Evolutionary conservation across 176 grass and related monocot species (phyloP).

Genomic region (Chloris gayana): DNA sequence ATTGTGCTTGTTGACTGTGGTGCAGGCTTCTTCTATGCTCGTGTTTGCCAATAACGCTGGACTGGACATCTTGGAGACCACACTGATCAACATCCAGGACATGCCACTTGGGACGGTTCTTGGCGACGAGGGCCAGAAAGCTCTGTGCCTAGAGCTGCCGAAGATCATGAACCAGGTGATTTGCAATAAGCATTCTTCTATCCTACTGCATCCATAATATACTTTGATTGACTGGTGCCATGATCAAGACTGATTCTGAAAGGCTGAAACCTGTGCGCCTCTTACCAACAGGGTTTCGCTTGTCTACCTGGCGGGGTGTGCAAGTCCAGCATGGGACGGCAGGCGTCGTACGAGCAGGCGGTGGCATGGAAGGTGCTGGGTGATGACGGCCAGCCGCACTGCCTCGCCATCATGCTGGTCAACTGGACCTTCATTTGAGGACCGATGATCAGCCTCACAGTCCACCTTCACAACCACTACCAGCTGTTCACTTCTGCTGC

Average conservation of each 20-base stretch:
- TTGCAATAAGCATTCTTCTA: background rate
- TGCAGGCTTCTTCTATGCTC: slow-evolving; percentile 68
- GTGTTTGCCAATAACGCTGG: slow-evolving; percentile 85
- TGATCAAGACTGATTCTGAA: too few relatives aligned
- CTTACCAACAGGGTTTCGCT: slow-evolving; percentile 58
- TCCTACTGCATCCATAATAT: too few relatives aligned
- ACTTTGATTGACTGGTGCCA: background rate
- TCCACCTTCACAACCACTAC: background rate
- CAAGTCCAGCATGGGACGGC: slow-evolving; percentile 86
- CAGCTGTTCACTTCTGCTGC: background rate
- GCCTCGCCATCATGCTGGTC: slow-evolving; percentile 89
- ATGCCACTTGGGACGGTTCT: slow-evolving; percentile 76
- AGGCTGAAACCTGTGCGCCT: background rate
- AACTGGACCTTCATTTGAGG: slow-evolving; percentile 90
- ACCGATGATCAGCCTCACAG: background rate
- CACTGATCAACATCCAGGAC: slow-evolving; percentile 86
- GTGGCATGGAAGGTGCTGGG: slow-evolving; percentile 86
- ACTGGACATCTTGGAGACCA: slow-evolving; percentile 91
- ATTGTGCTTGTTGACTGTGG: background rate
- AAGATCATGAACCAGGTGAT: slow-evolving; percentile 96
- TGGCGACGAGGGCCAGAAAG: slow-evolving; percentile 60
- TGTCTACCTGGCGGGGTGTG: slow-evolving; percentile 70
- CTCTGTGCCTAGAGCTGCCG: slow-evolving; percentile 58
- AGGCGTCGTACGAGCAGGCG: slow-evolving; percentile 68
- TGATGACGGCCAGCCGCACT: slow-evolving; percentile 63